Evolutionary conservation across 805 yeast genomes (phyloP).

Genomic region (Dipodascus geniculatus): DNA sequence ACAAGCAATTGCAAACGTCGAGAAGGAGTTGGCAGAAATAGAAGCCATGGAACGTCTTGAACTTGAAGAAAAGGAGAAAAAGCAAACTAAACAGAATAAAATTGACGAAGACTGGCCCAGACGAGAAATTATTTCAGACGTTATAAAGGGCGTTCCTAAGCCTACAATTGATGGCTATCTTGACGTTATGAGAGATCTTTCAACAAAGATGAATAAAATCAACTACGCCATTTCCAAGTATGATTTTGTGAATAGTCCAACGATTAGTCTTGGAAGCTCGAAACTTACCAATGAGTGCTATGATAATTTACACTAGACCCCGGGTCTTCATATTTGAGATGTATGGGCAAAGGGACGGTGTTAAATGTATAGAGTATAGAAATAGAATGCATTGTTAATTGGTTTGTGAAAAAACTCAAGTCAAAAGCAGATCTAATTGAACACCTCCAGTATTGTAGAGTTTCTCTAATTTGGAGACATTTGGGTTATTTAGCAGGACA

Average conservation of each 20-base stretch:
- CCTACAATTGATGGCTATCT: not conserved
- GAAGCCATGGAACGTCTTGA: not conserved
- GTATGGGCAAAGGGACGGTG: too few relatives aligned
- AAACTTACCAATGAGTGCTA: too few relatives aligned
- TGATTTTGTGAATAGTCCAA: not conserved
- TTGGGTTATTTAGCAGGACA: slow-evolving; percentile 30
- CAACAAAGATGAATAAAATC: not conserved
- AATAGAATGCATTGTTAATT: not conserved
- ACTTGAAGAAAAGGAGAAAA: not conserved
- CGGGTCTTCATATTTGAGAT: too few relatives aligned
- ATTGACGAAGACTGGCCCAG: not conserved
- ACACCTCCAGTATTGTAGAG: not conserved
- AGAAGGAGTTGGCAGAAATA: not conserved
- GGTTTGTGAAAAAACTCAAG: not conserved
- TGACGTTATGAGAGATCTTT: not conserved
- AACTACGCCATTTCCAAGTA: not conserved
- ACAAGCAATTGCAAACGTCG: slow-evolving; percentile 1
- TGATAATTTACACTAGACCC: too few relatives aligned
- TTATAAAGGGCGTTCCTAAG: not conserved
- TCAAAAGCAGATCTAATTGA: not conserved
- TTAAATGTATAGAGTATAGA: not conserved
- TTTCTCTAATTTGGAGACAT: slow-evolving; percentile 10
- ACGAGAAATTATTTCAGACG: not conserved
- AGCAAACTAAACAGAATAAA: not conserved
- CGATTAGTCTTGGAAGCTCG: not conserved